Evolutionary conservation across 2,329 filamentous ascomycete species (phyloP).

Genomic region (Dactylellina parvicollis): DNA sequence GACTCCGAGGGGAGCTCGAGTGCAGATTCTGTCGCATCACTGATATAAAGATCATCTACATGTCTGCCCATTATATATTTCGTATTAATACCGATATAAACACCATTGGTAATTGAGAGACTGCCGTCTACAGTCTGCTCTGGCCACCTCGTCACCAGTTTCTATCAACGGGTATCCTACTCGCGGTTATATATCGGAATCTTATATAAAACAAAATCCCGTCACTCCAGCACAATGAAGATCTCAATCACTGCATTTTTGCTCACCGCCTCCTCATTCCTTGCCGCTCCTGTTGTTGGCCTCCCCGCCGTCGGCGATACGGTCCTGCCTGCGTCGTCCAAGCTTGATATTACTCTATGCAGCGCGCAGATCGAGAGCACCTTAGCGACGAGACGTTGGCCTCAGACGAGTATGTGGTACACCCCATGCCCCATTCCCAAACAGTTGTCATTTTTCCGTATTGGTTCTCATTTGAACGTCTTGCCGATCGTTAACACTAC

Average conservation of each 20-base stretch:
- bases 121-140: too few species aligned
- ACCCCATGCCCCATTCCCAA: too few species aligned
- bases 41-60: background rate
- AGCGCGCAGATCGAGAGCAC: slow-evolving; percentile 24
- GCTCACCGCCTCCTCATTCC: slow-evolving; percentile 1
- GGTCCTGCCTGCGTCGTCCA: too few species aligned
- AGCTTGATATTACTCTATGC: slow-evolving; percentile 12
- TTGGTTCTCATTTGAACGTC: background rate
- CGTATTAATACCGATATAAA: too few species aligned
- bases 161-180: too few species aligned
- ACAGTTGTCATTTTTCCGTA: too few species aligned
- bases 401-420: slow-evolving; percentile 10
- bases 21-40: too few species aligned
- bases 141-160: too few species aligned
- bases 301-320: background rate
- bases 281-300: slow-evolving; percentile 2
- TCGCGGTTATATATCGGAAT: too few species aligned
- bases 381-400: slow-evolving; percentile 25
- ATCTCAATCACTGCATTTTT: slow-evolving; percentile 10
- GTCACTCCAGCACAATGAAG: slow-evolving; percentile 18
- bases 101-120: too few species aligned
- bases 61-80: too few species aligned
- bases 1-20: too few species aligned
- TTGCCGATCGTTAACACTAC: background rate
- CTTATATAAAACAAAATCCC: background rate